Percentiles rank a stretch among this genome's conserved stretches.
phyloP scores from a whole-genome alignment of 2,329 filamentous ascomycete species.

The Penicillium sp. region DNA sequence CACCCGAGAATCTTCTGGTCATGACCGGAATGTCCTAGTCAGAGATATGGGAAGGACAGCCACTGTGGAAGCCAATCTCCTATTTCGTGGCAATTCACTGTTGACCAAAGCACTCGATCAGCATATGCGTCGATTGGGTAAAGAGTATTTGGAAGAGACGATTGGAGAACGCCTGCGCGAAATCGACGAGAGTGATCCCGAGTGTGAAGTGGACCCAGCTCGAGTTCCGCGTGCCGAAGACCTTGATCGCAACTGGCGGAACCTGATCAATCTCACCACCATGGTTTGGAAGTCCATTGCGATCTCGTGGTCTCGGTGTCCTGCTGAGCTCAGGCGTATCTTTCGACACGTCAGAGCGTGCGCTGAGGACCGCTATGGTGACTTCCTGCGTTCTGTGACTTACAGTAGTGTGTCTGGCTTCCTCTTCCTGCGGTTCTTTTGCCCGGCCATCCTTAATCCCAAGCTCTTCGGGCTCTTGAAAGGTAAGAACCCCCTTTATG shows the following conservation, averaged over 20 bases:
- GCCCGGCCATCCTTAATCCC: slow-evolving; percentile 91
- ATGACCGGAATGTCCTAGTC: slow-evolving; percentile 61
- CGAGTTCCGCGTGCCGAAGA: slow-evolving; percentile 67
- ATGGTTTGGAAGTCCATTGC: slow-evolving; percentile 84
- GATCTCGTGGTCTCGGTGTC: slow-evolving; percentile 70
- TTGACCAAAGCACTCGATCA: slow-evolving; percentile 91
- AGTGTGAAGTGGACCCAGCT: slow-evolving; percentile 94
- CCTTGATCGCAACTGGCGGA: slow-evolving; percentile 77
- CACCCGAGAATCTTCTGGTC: slow-evolving; percentile 53
- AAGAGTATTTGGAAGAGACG: slow-evolving; percentile 86
- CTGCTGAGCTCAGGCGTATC: slow-evolving; percentile 77
- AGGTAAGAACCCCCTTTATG: slow-evolving; percentile 43
- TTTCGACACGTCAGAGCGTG: slow-evolving; percentile 90
- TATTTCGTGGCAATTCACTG: slow-evolving; percentile 93
- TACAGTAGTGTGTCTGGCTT: slow-evolving; percentile 97
- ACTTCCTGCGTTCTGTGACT: slow-evolving; percentile 82
- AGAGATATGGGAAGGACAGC: slow-evolving; percentile 64
- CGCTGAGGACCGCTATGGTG: slow-evolving; percentile 90
- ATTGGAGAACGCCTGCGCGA: slow-evolving; percentile 81
- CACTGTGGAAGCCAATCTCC: slow-evolving; percentile 79
- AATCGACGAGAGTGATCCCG: slow-evolving; percentile 85
- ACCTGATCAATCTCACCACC: slow-evolving; percentile 72
- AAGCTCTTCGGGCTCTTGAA: slow-evolving; percentile 86
- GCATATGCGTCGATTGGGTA: slow-evolving; percentile 91
- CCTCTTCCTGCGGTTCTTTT: slow-evolving; percentile 91